Base-by-base conservation (phyloP, 768 basidiomycete genomes). In the Chalciporus chontae region DNA sequence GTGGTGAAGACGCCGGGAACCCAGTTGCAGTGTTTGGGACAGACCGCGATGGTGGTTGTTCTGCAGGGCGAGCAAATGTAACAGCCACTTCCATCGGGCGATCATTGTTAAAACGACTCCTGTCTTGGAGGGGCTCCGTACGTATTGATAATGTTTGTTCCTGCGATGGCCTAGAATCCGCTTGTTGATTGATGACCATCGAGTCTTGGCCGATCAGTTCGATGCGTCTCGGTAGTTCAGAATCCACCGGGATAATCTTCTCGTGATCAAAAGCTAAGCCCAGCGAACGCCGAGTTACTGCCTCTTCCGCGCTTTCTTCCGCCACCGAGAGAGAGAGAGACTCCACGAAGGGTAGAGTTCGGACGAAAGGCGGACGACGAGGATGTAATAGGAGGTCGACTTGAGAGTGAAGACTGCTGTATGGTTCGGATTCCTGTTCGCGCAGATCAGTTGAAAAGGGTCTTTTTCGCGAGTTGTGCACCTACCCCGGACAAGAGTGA, bases 371-470 rank as follows among this genome's bases (percentile, higher is more conserved):
- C 8, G 91, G 91, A 5, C 87, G 73, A 18, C 89, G 84, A 40
- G 90, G 90, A 58, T 93, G 91, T 10, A 94, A 62, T 19, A 91
- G 68, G 23, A 84, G 63, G 50, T 88, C 87, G 41, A 87, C 60
- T 31, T 69, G 69, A 18, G 60, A 69, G 52, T 74, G 68, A 26
- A 63, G 42, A 29, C 58, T 44, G 36, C 57, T 48, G 43, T 40
- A 53, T 18, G 54, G 44, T 21, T 34, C 34, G 19, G 54, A 47
- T 48, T 43, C 56, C 60, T 69, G 53, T 43, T 42, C 9, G 45
- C 38, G 34, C 5, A 8, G 36, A n/a, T 52, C 26, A 31, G 52
- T 48, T 29, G 36, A 18, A 32, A 40, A 6, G 41, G 13, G 36
- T 24, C n/a, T 4, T 27, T 31, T 32, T 23, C 39, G 47, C 13